Percentiles rank a stretch among this genome's conserved stretches.
Evolutionary conservation across 768 basidiomycete species (phyloP).

Genomic region (Multifurca ochricompacta): DNA sequence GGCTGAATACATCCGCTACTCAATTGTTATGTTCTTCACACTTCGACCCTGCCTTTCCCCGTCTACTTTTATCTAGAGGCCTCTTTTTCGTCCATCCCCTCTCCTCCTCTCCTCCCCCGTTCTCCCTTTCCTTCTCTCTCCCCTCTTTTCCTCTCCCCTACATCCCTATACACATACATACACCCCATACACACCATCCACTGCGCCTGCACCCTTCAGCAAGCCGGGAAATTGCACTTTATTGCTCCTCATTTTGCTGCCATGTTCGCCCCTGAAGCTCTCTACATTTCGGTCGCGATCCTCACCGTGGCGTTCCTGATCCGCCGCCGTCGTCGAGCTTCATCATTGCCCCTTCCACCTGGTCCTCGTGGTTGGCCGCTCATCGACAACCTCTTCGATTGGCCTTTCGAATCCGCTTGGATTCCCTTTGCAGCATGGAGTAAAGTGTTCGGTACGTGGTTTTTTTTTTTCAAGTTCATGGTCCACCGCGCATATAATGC

Average conservation of each 20-base stretch:
- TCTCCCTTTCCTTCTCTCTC: background rate
- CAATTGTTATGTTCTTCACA: constrained; percentile 11
- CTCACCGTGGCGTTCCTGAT: constrained; percentile 7
- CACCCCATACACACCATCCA: background rate
- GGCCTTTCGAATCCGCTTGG: constrained; percentile 14
- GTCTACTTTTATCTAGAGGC: constrained; percentile 5
- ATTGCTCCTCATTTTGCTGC: too few species aligned
- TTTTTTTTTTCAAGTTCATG: too few species aligned
- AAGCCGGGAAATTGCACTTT: too few species aligned
- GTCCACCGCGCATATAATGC: background rate
- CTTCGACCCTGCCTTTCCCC: background rate
- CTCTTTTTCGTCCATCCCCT: background rate
- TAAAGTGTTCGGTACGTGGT: constrained; percentile 18
- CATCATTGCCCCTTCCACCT: constrained; percentile 13
- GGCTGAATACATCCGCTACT: background rate
- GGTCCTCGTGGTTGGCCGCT: constrained; percentile 21
- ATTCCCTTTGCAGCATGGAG: constrained; percentile 19
- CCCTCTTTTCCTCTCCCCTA: background rate
- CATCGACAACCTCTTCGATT: constrained; percentile 19
- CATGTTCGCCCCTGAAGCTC: constrained; percentile 11
- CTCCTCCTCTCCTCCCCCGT: background rate
- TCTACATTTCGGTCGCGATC: constrained; percentile 15
- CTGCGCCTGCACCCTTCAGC: too few species aligned
- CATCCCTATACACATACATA: background rate
- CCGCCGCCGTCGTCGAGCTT: constrained; percentile 10